These are phyloP conservation scores for Globisporangium solare DNA, from an alignment of 352 stramenopile species.

Conservation along the genomic window DNA sequence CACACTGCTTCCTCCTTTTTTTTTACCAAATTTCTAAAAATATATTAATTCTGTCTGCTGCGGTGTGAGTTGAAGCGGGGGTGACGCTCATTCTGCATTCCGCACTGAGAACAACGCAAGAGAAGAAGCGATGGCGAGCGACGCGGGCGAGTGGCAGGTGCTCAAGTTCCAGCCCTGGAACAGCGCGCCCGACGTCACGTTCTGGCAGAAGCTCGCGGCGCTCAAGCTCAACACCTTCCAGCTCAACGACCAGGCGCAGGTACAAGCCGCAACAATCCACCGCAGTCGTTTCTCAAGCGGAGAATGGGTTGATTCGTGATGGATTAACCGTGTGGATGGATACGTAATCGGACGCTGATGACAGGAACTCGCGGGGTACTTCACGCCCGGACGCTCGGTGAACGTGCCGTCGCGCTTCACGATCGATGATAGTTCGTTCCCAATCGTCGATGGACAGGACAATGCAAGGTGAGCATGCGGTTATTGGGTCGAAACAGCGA, in stretches of 20 bases:
- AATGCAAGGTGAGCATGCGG: slow-evolving; percentile 2
- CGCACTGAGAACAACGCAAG: neutral
- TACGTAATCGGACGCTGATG: neutral
- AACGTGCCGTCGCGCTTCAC: slow-evolving; percentile 66
- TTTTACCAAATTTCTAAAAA: neutral
- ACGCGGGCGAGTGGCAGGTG: slow-evolving; percentile 16
- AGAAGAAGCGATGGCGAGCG: slow-evolving; percentile 2
- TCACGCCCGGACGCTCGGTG: slow-evolving; percentile 48
- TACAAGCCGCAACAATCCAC: too few species aligned
- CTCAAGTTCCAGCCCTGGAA: slow-evolving; percentile 82
- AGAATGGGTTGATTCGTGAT: slow-evolving; percentile 9
- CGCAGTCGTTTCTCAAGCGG: too few species aligned
- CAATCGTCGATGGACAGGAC: slow-evolving; percentile 3
- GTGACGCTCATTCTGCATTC: neutral
- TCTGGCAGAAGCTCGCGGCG: slow-evolving; percentile 75
- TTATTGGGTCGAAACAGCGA: too few species aligned
- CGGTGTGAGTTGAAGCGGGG: neutral
- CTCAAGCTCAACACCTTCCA: slow-evolving; percentile 84
- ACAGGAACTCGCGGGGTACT: slow-evolving; percentile 60
- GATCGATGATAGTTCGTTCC: slow-evolving; percentile 73
- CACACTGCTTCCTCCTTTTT: too few species aligned
- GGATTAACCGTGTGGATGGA: neutral
- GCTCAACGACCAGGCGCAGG: slow-evolving; percentile 64
- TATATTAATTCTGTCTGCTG: slow-evolving; percentile 3
- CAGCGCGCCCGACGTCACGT: slow-evolving; percentile 74